Conservation (phyloP, 352 stramenopile species). For the Globisporangium ultimum region DNA sequence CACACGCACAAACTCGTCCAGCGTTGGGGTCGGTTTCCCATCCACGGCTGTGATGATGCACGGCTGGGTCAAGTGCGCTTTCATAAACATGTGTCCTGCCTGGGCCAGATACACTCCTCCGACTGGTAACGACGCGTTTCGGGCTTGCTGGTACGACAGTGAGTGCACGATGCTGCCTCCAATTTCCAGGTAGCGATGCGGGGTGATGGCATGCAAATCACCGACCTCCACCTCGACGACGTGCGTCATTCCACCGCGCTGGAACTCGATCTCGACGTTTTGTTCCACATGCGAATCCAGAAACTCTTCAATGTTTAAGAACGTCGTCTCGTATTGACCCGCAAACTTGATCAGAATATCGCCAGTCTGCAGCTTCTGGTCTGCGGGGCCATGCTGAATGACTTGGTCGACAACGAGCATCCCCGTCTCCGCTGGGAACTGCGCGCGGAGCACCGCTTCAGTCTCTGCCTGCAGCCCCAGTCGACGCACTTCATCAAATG, state of each 20-base stretch:
- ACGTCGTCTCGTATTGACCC: conserved; percentile 72
- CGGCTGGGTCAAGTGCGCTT: conserved; percentile 77
- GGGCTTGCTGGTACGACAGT: conserved; percentile 86
- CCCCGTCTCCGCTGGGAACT: conserved; percentile 80
- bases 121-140: conserved; percentile 75
- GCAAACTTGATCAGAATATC: conserved; percentile 87
- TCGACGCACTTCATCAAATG: conserved; percentile 86
- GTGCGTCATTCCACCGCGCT: conserved; percentile 63
- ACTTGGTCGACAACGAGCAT: conserved; percentile 90
- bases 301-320: conserved; percentile 76
- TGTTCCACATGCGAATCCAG: conserved; percentile 70
- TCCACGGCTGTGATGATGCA: conserved; percentile 87
- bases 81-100: conserved; percentile 90
- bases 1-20: conserved; percentile 81
- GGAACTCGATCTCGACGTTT: conserved; percentile 66
- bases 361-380: conserved; percentile 72
- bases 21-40: conserved; percentile 68
- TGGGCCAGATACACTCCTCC: conserved; percentile 83
- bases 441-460: conserved; percentile 62
- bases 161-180: conserved; percentile 85
- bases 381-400: conserved; percentile 71
- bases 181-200: conserved; percentile 80
- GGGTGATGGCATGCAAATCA: conserved; percentile 84
- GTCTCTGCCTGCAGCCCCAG: conserved; percentile 70
- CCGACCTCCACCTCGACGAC: conserved; percentile 44